Conservation (phyloP, 768 basidiomycete species). For the Psilocybe tampanensis region DNA sequence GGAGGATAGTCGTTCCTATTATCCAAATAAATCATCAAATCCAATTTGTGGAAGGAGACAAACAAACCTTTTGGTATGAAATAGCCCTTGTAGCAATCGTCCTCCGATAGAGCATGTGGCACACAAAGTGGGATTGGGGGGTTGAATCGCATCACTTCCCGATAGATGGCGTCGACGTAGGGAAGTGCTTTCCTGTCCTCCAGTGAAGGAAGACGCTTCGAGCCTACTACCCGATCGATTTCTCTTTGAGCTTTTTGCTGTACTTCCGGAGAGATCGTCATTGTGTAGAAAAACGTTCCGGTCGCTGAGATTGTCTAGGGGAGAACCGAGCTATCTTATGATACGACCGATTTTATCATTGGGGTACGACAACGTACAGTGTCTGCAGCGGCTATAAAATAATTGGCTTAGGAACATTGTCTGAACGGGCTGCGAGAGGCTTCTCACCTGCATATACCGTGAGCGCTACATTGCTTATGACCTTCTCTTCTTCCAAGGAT, state of each 20-base stretch:
- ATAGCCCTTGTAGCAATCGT: slow-evolving; percentile 24
- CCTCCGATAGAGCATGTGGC: slow-evolving; percentile 22
- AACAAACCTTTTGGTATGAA: slow-evolving; percentile 22
- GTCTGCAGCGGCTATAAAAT: neutral
- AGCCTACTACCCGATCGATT: slow-evolving; percentile 33
- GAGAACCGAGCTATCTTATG: neutral
- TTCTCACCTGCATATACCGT: neutral
- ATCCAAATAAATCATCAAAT: neutral
- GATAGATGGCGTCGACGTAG: slow-evolving; percentile 17
- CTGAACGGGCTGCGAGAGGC: neutral
- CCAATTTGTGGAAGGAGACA: neutral
- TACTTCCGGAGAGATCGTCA: slow-evolving; percentile 30
- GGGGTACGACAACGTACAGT: neutral
- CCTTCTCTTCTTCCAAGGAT: neutral
- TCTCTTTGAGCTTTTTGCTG: slow-evolving; percentile 33
- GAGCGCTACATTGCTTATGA: neutral
- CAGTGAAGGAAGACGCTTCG: slow-evolving; percentile 26
- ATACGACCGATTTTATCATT: neutral
- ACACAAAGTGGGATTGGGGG: slow-evolving; percentile 16
- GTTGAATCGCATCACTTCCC: slow-evolving; percentile 12
- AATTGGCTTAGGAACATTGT: neutral
- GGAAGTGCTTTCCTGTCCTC: slow-evolving; percentile 27
- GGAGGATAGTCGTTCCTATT: neutral
- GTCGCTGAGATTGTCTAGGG: neutral
- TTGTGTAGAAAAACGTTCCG: neutral